Evolutionary conservation across 305 asterid genomes (phyloP).

Genomic region (Rubia occidens): DNA sequence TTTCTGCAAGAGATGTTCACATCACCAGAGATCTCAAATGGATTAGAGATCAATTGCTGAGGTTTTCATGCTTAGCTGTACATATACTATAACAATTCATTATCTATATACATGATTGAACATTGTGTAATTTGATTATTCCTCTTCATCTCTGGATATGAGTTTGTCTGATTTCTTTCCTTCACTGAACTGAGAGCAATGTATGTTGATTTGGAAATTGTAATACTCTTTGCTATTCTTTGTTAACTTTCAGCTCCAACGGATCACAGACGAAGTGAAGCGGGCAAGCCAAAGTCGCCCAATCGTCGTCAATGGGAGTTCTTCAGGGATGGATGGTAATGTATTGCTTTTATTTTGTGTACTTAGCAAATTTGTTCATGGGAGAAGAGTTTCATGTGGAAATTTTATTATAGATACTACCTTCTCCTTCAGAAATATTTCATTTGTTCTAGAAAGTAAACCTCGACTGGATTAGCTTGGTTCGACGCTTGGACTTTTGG

Average conservation of each 20-base stretch:
- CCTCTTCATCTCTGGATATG: neutral
- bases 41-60: neutral
- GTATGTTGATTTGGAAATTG: neutral
- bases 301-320: slow-evolving; percentile 55
- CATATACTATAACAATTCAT: neutral
- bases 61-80: neutral
- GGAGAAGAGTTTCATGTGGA: neutral
- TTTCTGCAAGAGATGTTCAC: neutral
- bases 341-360: neutral
- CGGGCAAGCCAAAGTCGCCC: slow-evolving; percentile 50
- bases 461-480: too few relatives aligned
- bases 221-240: slow-evolving; percentile 11
- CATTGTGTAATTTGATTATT: neutral
- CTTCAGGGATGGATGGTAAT: slow-evolving; percentile 26
- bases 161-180: neutral
- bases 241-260: slow-evolving; percentile 46
- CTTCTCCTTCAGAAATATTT: neutral
- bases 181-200: neutral
- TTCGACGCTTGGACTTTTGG: neutral
- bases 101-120: neutral
- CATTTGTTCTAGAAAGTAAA: neutral
- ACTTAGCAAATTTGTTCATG: neutral
- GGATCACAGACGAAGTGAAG: slow-evolving; percentile 70
- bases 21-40: neutral
- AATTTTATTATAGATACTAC: neutral